phyloP scores from a whole-genome alignment of 768 basidiomycete genomes.

The Mycena rosella region DNA sequence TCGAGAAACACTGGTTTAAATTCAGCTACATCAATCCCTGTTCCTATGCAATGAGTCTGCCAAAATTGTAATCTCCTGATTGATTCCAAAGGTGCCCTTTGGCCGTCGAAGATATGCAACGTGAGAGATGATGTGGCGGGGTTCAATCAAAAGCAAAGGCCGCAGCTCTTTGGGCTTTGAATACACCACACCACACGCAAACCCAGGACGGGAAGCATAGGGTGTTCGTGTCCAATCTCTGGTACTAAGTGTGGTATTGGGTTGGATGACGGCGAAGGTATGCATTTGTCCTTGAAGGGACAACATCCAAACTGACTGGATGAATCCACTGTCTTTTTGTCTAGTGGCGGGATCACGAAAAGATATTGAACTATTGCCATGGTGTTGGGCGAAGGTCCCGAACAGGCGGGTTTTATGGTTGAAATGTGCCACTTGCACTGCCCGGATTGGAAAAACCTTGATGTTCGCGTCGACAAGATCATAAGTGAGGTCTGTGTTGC shows the following conservation, averaged over 20 bases:
- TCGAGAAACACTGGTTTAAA: too few species aligned
- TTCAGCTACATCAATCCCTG: slow-evolving; percentile 11
- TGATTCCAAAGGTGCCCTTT: slow-evolving; percentile 17
- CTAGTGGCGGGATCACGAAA: slow-evolving; percentile 7
- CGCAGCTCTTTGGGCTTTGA: neutral
- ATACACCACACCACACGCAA: slow-evolving; percentile 1
- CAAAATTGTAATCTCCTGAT: neutral
- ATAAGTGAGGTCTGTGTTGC: neutral
- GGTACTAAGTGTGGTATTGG: neutral
- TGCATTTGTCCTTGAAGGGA: slow-evolving; percentile 8
- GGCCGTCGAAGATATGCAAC: neutral
- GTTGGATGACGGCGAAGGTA: slow-evolving; percentile 20
- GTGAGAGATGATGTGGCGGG: neutral
- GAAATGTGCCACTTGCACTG: neutral
- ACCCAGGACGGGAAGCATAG: neutral
- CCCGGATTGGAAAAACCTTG: neutral
- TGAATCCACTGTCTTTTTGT: slow-evolving; percentile 6
- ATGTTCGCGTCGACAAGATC: neutral
- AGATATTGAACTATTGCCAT: neutral
- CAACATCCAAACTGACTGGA: slow-evolving; percentile 3
- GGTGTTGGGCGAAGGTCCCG: neutral
- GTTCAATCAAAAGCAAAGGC: neutral
- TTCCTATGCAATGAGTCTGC: neutral
- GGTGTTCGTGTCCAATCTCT: neutral
- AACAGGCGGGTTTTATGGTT: slow-evolving; percentile 6